Conservation (phyloP, 2,329 filamentous ascomycete species). For the Fusarium miscanthi region DNA sequence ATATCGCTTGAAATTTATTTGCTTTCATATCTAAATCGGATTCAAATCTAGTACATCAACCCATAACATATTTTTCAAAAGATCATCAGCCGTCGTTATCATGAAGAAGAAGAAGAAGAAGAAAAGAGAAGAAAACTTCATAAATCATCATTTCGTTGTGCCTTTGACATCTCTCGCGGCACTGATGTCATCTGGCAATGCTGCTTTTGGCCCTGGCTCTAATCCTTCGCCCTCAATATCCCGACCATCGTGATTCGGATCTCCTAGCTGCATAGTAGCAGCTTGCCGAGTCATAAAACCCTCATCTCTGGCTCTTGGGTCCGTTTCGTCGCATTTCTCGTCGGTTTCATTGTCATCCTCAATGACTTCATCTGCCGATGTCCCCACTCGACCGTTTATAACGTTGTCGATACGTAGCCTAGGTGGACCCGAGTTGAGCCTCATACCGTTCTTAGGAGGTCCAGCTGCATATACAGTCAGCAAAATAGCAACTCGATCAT, state of each 20-base stretch:
- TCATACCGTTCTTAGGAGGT: conserved; percentile 52
- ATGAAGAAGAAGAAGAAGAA: not conserved
- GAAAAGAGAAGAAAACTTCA: conserved; percentile 13
- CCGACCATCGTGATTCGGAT: not conserved
- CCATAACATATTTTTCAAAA: not conserved
- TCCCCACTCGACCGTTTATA: conserved; percentile 49
- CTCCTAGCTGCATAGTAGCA: conserved; percentile 5
- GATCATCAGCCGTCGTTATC: conserved; percentile 25
- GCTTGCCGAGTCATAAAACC: conserved; percentile 21
- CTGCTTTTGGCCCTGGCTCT: conserved; percentile 1
- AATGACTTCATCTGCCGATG: conserved; percentile 40
- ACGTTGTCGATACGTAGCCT: conserved; percentile 54
- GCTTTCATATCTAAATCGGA: not conserved
- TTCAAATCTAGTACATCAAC: not conserved
- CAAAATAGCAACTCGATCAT: not conserved
- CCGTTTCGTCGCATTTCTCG: conserved; percentile 21
- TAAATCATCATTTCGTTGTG: conserved; percentile 30
- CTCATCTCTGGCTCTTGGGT: conserved; percentile 8
- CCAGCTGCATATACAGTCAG: conserved; percentile 48
- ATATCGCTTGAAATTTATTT: not conserved
- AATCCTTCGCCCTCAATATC: not conserved
- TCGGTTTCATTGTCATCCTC: conserved; percentile 38
- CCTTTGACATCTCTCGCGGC: not conserved
- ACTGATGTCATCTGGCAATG: conserved; percentile 1
- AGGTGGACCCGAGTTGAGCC: conserved; percentile 52